Conservation (phyloP, 2,329 filamentous ascomycete species). For the Phyllosticta citribraziliensis region DNA sequence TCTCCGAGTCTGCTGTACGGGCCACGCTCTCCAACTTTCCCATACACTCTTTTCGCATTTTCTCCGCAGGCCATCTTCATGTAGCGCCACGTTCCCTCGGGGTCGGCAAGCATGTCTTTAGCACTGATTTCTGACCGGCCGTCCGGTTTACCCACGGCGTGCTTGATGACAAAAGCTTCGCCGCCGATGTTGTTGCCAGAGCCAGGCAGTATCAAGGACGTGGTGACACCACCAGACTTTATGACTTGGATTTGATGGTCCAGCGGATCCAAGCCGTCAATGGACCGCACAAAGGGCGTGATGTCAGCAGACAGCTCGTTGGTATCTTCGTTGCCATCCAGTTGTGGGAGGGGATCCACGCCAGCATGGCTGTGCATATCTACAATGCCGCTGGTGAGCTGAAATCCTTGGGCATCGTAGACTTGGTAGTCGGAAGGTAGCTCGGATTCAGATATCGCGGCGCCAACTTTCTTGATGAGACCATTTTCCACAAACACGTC, state of each 20-base stretch:
- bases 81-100: conserved; percentile 55
- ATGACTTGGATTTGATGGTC: conserved; percentile 59
- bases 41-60: conserved; percentile 56
- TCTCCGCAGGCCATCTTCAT: conserved; percentile 72
- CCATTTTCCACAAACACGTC: conserved; percentile 54
- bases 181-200: conserved; percentile 66
- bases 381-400: conserved; percentile 56
- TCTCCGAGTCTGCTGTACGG: conserved; percentile 57
- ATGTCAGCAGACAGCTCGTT: conserved; percentile 57
- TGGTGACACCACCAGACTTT: conserved; percentile 64
- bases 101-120: conserved; percentile 55
- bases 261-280: conserved; percentile 54
- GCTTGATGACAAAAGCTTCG: conserved; percentile 60
- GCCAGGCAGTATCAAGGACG: conserved; percentile 56
- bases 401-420: conserved; percentile 51
- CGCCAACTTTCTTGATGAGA: conserved; percentile 47
- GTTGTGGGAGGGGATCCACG: conserved; percentile 46
- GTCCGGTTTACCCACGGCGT: conserved; percentile 50
- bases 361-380: conserved; percentile 64
- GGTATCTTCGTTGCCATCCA: conserved; percentile 46
- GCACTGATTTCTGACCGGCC: conserved; percentile 55
- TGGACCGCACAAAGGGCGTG: conserved; percentile 58
- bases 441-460: conserved; percentile 32
- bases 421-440: conserved; percentile 42
- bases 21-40: conserved; percentile 42